A percentile compares a stretch with the other conserved stretches of the same genome.
Conservation (phyloP, 352 stramenopile genomes). For the Pythium phragmiticola region DNA sequence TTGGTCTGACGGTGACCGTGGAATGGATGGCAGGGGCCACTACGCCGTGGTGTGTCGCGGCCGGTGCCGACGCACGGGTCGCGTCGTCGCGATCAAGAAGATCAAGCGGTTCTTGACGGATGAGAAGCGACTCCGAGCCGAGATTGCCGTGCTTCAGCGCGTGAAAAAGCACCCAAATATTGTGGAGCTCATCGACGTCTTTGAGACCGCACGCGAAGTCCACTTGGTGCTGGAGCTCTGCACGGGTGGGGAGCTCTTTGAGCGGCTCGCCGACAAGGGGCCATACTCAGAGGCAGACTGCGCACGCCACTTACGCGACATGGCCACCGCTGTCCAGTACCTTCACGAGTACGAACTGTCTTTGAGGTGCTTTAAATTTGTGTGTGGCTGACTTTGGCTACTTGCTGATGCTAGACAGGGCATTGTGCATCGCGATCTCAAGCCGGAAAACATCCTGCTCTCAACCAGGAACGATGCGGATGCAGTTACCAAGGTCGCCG, state of each 20-base stretch:
- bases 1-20: not conserved
- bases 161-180: constrained; percentile 75
- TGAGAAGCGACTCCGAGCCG: constrained; percentile 54
- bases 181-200: constrained; percentile 77
- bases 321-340: constrained; percentile 69
- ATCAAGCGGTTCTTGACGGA: constrained; percentile 83
- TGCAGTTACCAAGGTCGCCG: constrained; percentile 71
- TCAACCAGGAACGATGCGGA: constrained; percentile 60
- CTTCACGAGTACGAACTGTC: constrained; percentile 47
- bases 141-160: constrained; percentile 59
- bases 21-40: constrained; percentile 43
- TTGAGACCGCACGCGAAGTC: constrained; percentile 76
- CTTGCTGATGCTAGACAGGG: constrained; percentile 38
- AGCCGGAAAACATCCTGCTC: constrained; percentile 83
- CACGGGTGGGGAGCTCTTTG: constrained; percentile 80
- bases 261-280: constrained; percentile 73
- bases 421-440: constrained; percentile 82
- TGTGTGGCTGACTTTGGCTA: not conserved
- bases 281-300: constrained; percentile 83
- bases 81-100: constrained; percentile 75
- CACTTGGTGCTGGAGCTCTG: constrained; percentile 81
- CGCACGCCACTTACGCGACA: constrained; percentile 66
- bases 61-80: constrained; percentile 46
- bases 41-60: constrained; percentile 67
- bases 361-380: too few species aligned